A percentile compares a stretch with the other conserved stretches of the same genome.
phyloP scores from a whole-genome alignment of 2,329 filamentous ascomycete genomes.

The Elsinoe arachidis region DNA sequence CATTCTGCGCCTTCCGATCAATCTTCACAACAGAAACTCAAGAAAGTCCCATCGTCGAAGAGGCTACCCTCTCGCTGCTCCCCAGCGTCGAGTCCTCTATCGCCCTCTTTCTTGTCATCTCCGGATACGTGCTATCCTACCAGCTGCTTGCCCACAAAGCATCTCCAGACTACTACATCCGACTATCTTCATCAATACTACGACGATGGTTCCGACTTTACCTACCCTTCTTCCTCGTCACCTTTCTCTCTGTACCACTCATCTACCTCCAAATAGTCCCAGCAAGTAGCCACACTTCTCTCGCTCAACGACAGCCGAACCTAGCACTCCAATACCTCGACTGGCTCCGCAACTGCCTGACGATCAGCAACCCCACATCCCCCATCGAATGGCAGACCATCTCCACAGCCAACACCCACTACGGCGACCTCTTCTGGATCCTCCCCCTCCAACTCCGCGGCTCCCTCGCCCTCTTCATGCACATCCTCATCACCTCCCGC shows the following conservation, averaged over 20 bases:
- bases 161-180: background rate
- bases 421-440: conserved; percentile 41
- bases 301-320: background rate
- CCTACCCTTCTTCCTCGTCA: background rate
- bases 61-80: background rate
- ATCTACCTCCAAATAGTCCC: background rate
- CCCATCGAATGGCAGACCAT: background rate
- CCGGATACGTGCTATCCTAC: conserved; percentile 1
- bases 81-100: background rate
- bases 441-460: background rate
- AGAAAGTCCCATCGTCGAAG: background rate
- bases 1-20: background rate
- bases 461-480: background rate
- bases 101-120: background rate
- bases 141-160: background rate
- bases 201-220: background rate
- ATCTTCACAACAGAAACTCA: background rate
- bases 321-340: background rate
- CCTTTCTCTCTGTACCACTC: background rate
- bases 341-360: background rate
- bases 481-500: background rate
- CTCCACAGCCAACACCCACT: conserved; percentile 41
- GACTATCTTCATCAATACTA: background rate
- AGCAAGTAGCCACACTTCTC: background rate
- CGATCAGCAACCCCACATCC: background rate